Evolutionary conservation across 2,329 filamentous ascomycete genomes (phyloP).

Genomic region (Trichoderma cornu-damae): DNA sequence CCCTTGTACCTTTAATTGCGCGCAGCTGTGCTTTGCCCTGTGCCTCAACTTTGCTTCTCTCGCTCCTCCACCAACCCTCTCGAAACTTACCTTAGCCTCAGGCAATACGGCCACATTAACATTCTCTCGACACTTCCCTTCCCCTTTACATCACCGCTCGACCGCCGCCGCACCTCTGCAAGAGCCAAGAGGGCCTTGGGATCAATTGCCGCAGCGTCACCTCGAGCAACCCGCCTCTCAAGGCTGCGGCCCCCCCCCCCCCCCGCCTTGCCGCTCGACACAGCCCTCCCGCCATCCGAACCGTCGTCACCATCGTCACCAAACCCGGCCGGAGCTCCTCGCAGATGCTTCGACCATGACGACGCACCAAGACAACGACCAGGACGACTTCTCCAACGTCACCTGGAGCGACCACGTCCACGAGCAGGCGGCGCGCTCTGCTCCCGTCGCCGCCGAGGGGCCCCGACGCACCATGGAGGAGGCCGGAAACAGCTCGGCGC

Average conservation of each 20-base stretch:
- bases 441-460: conserved; percentile 25
- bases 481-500: conserved; percentile 45
- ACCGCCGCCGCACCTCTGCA: not conserved
- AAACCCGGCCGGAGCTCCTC: not conserved
- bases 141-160: not conserved
- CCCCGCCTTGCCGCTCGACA: too few relatives aligned
- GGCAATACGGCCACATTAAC: not conserved
- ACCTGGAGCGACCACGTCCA: conserved; percentile 64
- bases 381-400: conserved; percentile 75
- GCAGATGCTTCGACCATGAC: conserved; percentile 18
- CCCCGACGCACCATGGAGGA: conserved; percentile 37
- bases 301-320: not conserved
- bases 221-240: not conserved
- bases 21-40: not conserved
- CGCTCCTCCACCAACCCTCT: not conserved
- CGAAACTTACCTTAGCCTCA: conserved; percentile 8
- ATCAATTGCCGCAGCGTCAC: not conserved
- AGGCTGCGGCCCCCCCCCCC: not conserved
- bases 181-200: not conserved
- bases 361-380: conserved; percentile 38
- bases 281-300: not conserved
- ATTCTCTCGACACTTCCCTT: not conserved
- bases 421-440: conserved; percentile 33
- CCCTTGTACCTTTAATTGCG: conserved; percentile 5
- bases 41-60: not conserved